Evolutionary conservation across 257 asterid genomes (phyloP), one percentile per base, ranked within the genome.

Genomic region (Nicotiana otophora): DNA sequence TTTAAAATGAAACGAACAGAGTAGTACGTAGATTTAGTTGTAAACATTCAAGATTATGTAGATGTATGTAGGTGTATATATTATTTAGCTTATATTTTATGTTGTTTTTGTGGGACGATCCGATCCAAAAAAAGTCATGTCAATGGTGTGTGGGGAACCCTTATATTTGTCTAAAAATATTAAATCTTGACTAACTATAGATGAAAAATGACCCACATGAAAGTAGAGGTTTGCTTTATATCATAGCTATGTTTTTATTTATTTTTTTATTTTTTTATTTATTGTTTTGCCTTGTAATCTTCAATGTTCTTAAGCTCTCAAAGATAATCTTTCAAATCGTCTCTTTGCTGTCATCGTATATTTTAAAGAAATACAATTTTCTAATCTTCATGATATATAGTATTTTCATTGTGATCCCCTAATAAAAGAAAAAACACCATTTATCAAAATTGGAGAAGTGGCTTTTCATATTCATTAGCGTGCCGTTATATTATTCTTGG

Each of bases 231-330:
- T 42, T 72, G 80, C 36, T 76, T 76, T 76, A n/a, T 33, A 20
- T 26, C 36, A 11, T 33, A 16, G 54, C 53, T 68, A 12, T 30
- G 4, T 30, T 5, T 33, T 54, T 5, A 5, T 51, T 80, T 42
- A 1, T 42, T 39, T 7, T 0, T 23, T 23, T 23, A 6, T 6
- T 34, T 28, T 3, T 31, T 42, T 28, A 31, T 31, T 42, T 42
- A 1, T 53, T 82, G 68, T 66, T 88, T 83, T 53, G 83, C 88
- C 60, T 87, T 81, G 91, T 87, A 33, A 83, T 80, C 86, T 70
- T 83, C 88, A 39, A 78, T 83, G 80, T 78, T 63, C n/a, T 12
- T 53, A 33, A 84, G 78, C 66, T 81, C 84, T 69, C 81, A 78
- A 14, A 20, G 61, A 46, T 6, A 14, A 6, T 1, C 5, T 20